Percentiles rank a stretch among this genome's conserved stretches.
phyloP scores from a whole-genome alignment of 176 grass and related monocot species.

The Thinopyrum elongatum region DNA sequence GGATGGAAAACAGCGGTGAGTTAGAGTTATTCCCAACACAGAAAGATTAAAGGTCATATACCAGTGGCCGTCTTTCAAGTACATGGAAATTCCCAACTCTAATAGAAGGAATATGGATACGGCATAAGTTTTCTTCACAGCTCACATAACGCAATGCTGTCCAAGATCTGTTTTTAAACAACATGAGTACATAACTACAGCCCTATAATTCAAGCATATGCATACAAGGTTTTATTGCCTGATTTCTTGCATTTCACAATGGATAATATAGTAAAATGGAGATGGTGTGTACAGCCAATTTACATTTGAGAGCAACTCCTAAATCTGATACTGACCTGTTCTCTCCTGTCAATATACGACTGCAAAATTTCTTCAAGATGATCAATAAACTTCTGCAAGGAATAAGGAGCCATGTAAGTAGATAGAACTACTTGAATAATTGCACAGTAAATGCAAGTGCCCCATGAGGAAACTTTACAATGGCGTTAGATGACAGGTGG shows the following conservation, averaged over 20 bases:
- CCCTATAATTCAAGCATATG: background rate
- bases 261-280: background rate
- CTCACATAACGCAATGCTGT: background rate
- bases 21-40: background rate
- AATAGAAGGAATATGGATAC: background rate
- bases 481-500: conserved; percentile 88
- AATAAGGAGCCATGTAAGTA: conserved; percentile 16
- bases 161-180: background rate
- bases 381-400: conserved; percentile 86
- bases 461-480: conserved; percentile 46
- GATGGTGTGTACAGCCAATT: background rate
- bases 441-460: background rate
- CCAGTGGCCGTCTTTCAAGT: background rate
- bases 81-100: background rate
- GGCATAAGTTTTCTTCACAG: background rate
- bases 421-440: background rate
- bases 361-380: conserved; percentile 91
- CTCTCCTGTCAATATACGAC: conserved; percentile 95
- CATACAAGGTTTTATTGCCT: background rate
- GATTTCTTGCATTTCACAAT: conserved; percentile 9
- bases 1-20: background rate
- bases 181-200: background rate
- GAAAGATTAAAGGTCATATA: background rate
- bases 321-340: conserved; percentile 64
- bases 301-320: background rate